Evolutionary conservation across 768 basidiomycete genomes (phyloP), one percentile per base, ranked within the genome.

Genomic region (Russula foetens): DNA sequence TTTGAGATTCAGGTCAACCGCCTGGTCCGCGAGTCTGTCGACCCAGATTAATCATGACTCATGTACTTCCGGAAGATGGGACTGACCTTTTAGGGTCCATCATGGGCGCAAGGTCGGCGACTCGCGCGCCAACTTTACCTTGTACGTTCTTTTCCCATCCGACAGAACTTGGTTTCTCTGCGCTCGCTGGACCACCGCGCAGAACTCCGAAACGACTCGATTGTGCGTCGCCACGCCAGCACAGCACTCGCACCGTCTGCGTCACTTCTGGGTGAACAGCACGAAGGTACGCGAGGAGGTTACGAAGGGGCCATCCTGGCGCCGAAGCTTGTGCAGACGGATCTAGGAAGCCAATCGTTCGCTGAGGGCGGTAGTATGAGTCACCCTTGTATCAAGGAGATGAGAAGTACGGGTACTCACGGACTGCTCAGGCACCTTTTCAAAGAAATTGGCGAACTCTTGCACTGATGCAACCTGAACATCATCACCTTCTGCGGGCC

Each of bases 1-100:
- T 70, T 98, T 98, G 50, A 98, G 77, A 70, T 98, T 99, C 43
- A 99, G 77, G 73, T 98, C 94, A n/a, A 98, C 93, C 0, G 97
- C 97, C 72, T 99, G 96, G 64, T 91, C 85, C 0, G 96, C 95
- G 5, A 98, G 81, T 66, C 93, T 93, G 64, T 7, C 39, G 1
- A 8, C 3, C 47, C 23, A 14, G 46, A 19, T 8, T 43, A 26
- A 41, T 56, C 51, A 50, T 41, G 19, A 53, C n/a, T 21, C 23
- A 39, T n/a, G 39, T 12, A 21, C 35, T 0, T 4, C 31, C 31
- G 11, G 7, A 62, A 28, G 23, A 47, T 26, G 23, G 41, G 26
- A 51, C 75, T 45, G 57, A 90, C 92, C 84, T 79, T 4, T 79
- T 75, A 0, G 96, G 97, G 71, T 98, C 95, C 94, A 98, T 97